Evolutionary conservation across 2,329 filamentous ascomycete genomes (phyloP).

Genomic region (Apiospora hydei): DNA sequence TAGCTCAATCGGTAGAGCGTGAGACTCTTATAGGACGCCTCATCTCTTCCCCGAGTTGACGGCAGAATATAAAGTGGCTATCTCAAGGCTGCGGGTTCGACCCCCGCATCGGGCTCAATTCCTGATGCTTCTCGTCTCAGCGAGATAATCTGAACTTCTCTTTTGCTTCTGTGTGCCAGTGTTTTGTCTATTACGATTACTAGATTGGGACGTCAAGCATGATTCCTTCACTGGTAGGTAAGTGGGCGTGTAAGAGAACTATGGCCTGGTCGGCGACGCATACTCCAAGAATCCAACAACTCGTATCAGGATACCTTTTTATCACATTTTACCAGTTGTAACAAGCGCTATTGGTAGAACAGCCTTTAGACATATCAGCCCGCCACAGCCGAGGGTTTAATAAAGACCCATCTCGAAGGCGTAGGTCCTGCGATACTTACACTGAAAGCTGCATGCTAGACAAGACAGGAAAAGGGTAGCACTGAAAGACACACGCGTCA

Average conservation of each 20-base stretch:
- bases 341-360: too few species aligned
- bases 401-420: not conserved
- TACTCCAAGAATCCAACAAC: too few species aligned
- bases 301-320: too few species aligned
- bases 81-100: constrained; percentile 36
- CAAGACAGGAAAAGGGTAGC: not conserved
- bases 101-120: constrained; percentile 52
- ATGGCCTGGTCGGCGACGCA: too few species aligned
- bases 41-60: not conserved
- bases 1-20: constrained; percentile 76
- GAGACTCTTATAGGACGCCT: constrained; percentile 61
- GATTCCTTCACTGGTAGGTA: not conserved
- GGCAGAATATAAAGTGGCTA: not conserved
- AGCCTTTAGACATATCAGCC: too few species aligned
- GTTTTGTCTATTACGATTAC: too few species aligned
- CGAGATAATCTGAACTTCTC: constrained; percentile 2
- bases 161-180: not conserved
- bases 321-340: too few species aligned
- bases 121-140: constrained; percentile 31
- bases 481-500: not conserved
- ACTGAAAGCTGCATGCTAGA: not conserved
- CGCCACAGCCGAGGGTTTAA: too few species aligned
- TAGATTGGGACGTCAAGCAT: not conserved
- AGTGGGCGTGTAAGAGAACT: not conserved
- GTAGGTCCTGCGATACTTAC: too few species aligned